Evolutionary conservation across 176 grass and related monocot genomes (phyloP), one percentile per base, ranked within the genome.

Genomic region (Olyra latifolia): DNA sequence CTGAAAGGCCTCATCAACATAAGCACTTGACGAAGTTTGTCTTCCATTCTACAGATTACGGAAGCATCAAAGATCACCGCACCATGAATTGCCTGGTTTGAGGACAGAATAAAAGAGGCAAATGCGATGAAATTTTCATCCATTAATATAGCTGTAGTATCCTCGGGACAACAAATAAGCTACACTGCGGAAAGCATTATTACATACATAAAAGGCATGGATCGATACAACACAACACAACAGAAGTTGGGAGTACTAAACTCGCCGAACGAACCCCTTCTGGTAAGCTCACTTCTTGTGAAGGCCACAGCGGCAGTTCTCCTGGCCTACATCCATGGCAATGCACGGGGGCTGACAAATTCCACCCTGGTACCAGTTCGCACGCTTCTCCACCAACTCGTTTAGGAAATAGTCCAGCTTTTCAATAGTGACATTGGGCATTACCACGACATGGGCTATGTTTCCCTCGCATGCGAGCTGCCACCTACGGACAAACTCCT

Each of bases 361-460:
- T 48, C 90, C 85, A 19, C 82, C 93, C 27, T 77, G 59, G 47
- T 86, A 97, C 93, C 94, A 97, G 46, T 45, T 49, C 1, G 67
- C 40, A 8, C 94, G 77, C 65, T 87, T 87, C 77, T 76, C 71
- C 57, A 70, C 83, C 20, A 97, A 23, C 47, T 97, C 91, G 15
- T 73, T 81, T 72, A 97, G 80, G 83, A 97, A 97, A 41, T 76
- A 43, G 23, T 97, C 91, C 35, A 97, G 81, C 44, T 93, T 97
- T 48, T 93, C 91, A 52, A 97, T 85, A 30, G 70, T 89, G 15
- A 97, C 91, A 58, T 67, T 97, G 13, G 94, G 94, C 94, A 97
- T 97, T 73, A 97, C 94, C 47, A 97, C 94, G 16, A 93, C 94
- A 41, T 93, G 94, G 5, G 94, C 88, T 41, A 97, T 97, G 24